Percentiles rank a stretch among this genome's conserved stretches.
Evolutionary conservation across 1,284 basidiomycete species (phyloP).

Genomic region (Ustilago xerochloae): DNA sequence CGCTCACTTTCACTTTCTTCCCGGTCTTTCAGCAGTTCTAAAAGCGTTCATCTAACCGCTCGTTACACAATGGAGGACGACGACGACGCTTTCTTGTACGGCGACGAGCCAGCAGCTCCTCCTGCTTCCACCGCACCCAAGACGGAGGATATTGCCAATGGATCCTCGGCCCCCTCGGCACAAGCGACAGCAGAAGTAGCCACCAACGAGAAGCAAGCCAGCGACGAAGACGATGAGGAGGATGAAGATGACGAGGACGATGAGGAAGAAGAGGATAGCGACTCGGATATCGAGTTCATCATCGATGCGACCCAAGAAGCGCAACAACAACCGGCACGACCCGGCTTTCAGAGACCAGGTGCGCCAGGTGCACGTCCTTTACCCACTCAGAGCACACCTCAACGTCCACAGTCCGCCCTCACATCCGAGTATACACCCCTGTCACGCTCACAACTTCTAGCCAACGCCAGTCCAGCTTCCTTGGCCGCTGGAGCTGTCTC

Average conservation of each 20-base stretch:
- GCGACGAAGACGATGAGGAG: conserved; percentile 68
- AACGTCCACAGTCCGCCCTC: conserved; percentile 72
- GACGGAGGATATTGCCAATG: conserved; percentile 5
- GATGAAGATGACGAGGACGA: conserved; percentile 50
- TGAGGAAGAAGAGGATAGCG: conserved; percentile 69
- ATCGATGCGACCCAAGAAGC: conserved; percentile 62
- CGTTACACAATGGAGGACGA: conserved; percentile 47
- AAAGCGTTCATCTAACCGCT: not conserved
- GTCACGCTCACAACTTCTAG: conserved; percentile 74
- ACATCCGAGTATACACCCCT: conserved; percentile 90
- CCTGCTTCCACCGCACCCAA: conserved; percentile 9
- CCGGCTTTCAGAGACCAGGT: conserved; percentile 41
- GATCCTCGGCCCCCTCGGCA: not conserved
- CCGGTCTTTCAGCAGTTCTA: too few species aligned
- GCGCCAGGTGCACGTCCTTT: conserved; percentile 17
- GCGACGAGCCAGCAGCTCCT: conserved; percentile 38
- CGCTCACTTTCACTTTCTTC: too few species aligned
- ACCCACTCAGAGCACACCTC: conserved; percentile 36
- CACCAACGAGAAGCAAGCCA: conserved; percentile 53
- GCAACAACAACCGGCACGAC: conserved; percentile 44
- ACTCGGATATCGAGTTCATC: conserved; percentile 69
- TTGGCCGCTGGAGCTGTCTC: conserved; percentile 14
- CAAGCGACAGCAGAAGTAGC: not conserved
- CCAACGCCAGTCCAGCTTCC: conserved; percentile 35
- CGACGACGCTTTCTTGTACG: conserved; percentile 59